These are phyloP conservation scores for Aspergillus bridgeri DNA, from an alignment of 495 filamentous ascomycete genomes.

Conservation along the genomic window DNA sequence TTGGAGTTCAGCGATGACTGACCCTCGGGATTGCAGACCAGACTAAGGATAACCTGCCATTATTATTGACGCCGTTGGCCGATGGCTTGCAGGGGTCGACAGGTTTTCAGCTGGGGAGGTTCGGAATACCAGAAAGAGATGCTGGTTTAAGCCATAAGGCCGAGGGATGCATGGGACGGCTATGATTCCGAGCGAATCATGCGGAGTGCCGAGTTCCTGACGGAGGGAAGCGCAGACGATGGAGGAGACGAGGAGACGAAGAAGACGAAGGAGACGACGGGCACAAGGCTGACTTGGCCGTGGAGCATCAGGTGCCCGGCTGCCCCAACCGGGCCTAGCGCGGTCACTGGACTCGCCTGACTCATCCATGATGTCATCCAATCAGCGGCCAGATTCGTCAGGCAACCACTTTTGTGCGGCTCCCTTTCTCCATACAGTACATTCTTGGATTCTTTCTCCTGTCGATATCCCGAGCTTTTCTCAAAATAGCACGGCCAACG, in stretches of 20 bases:
- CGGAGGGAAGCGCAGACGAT: neutral
- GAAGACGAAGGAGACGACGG: neutral
- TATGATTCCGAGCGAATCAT: neutral
- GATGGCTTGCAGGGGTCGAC: neutral
- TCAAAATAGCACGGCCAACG: neutral
- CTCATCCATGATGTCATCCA: conserved; percentile 1
- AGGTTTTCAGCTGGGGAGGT: conserved; percentile 2
- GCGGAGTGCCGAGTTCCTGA: too few relatives aligned
- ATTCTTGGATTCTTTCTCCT: neutral
- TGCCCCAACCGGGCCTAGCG: neutral
- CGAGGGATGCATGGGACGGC: neutral
- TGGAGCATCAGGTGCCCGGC: neutral
- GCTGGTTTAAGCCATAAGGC: conserved; percentile 5
- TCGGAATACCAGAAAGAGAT: conserved; percentile 1
- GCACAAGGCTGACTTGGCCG: conserved; percentile 6
- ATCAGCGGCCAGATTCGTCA: neutral
- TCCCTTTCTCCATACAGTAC: too few relatives aligned
- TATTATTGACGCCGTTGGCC: neutral
- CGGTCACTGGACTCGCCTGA: conserved; percentile 3
- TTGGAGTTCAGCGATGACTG: neutral
- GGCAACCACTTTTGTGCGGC: conserved; percentile 8
- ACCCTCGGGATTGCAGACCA: neutral
- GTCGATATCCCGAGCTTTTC: neutral
- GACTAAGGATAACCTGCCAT: neutral
- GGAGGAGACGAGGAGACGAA: neutral